Percentiles rank a stretch among this genome's conserved stretches.
Conservation (phyloP, 2,329 filamentous ascomycete species). For the Lachnellula subtilissima region DNA sequence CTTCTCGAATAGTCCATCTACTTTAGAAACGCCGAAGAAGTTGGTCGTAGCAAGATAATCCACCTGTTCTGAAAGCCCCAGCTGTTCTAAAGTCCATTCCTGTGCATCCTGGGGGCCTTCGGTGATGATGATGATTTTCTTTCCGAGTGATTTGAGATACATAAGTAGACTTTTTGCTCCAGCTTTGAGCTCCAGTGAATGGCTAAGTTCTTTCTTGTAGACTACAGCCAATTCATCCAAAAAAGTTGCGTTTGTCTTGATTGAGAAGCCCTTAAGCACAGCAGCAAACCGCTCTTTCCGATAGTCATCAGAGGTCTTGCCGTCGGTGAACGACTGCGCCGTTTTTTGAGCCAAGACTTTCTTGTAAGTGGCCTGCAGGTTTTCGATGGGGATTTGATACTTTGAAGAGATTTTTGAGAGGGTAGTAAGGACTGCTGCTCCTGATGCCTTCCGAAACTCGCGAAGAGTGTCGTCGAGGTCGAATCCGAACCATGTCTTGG, state of each 20-base stretch:
- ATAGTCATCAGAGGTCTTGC: conserved; percentile 41
- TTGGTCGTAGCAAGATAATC: conserved; percentile 34
- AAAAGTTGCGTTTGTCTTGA: conserved; percentile 16
- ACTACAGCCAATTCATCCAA: background rate
- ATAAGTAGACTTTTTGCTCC: conserved; percentile 35
- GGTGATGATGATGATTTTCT: conserved; percentile 41
- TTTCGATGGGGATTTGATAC: conserved; percentile 8
- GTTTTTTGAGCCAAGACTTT: conserved; percentile 34
- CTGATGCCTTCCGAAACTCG: conserved; percentile 40
- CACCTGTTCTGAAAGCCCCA: conserved; percentile 21
- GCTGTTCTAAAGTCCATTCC: conserved; percentile 36
- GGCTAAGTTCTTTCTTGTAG: conserved; percentile 32
- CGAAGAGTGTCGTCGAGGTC: conserved; percentile 47
- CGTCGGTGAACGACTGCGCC: conserved; percentile 39
- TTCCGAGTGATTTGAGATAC: conserved; percentile 31
- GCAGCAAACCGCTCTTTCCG: conserved; percentile 36
- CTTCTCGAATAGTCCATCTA: conserved; percentile 29
- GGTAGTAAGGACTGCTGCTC: conserved; percentile 31
- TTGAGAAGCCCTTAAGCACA: conserved; percentile 27
- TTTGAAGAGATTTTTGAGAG: conserved; percentile 30
- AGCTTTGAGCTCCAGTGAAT: conserved; percentile 33
- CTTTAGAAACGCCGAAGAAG: conserved; percentile 30
- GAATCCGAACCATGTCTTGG: conserved; percentile 38
- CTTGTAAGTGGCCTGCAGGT: conserved; percentile 29
- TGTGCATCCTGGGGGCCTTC: conserved; percentile 46